phyloP scores from a whole-genome alignment of 2,329 filamentous ascomycete species.

The Ophiostoma sp. region DNA sequence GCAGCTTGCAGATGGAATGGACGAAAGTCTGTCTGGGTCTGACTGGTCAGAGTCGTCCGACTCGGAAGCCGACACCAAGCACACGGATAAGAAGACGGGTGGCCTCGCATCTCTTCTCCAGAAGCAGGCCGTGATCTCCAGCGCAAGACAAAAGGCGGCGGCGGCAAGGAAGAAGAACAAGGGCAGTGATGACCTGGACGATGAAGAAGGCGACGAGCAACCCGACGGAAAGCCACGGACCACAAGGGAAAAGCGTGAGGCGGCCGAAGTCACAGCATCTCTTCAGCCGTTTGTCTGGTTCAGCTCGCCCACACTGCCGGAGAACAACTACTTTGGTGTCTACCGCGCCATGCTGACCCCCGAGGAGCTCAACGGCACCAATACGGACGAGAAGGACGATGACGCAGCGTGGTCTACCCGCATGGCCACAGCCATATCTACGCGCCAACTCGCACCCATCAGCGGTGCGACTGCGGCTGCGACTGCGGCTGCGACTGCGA shows the following conservation, averaged over 20 bases:
- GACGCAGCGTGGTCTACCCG: slow-evolving; percentile 15
- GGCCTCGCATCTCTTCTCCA: slow-evolving; percentile 67
- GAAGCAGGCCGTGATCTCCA: slow-evolving; percentile 67
- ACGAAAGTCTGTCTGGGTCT: slow-evolving; percentile 89
- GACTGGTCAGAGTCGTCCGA: slow-evolving; percentile 71
- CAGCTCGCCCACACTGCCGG: slow-evolving; percentile 64
- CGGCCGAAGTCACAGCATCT: slow-evolving; percentile 48
- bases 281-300: slow-evolving; percentile 66
- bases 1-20: slow-evolving; percentile 73
- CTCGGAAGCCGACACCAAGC: slow-evolving; percentile 39
- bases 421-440: slow-evolving; percentile 62
- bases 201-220: slow-evolving; percentile 43
- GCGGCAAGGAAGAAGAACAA: slow-evolving; percentile 30
- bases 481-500: slow-evolving; percentile 31
- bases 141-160: slow-evolving; percentile 1
- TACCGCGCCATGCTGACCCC: slow-evolving; percentile 76
- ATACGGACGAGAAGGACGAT: not conserved
- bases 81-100: not conserved
- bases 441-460: slow-evolving; percentile 69
- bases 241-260: slow-evolving; percentile 43
- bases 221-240: slow-evolving; percentile 37
- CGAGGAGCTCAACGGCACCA: slow-evolving; percentile 50
- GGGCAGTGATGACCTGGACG: slow-evolving; percentile 27
- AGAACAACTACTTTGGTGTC: slow-evolving; percentile 74
- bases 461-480: slow-evolving; percentile 47